Base-by-base conservation (phyloP, 306 rosid species). In the Clitoria ternatea region DNA sequence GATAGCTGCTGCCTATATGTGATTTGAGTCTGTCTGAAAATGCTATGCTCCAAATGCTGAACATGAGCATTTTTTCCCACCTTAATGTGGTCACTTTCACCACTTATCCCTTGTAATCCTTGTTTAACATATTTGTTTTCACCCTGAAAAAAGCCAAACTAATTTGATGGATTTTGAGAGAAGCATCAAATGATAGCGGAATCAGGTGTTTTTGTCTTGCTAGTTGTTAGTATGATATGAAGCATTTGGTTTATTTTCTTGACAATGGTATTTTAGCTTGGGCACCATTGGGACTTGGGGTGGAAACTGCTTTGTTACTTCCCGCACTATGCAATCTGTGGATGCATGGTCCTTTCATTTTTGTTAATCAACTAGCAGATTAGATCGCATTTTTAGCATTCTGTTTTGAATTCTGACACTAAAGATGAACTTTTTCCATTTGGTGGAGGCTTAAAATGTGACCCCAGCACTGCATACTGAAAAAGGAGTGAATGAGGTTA, bases 11-110 rank as follows among this genome's bases (percentile, higher is more conserved):
- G 74, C 64, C 61, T 37, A 45, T 24, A 39, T 67, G 76, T 73
- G 60, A 69, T 79, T 69, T 79, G 39, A 81, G 42, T 82, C 64
- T 54, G 11, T 63, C 56, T 14, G 63, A 35, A 52, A 69, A 52
- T 68, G 69, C 4, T n/a, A 29, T 53, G 66, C 52, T 72, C 47
- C 72, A 32, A 59, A 54, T 50, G 66, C 6, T 73, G 78, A 81
- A 80, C 89, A 73, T 74, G 61, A 74, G 56, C 77, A 59, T n/a
- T n/a, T n/a, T n/a, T n/a, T n/a, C n/a, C n/a, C n/a, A n/a, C n/a
- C n/a, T n/a, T n/a, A n/a, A n/a, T n/a, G n/a, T 76, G 73, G 23
- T 26, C 17, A 22, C 24, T 43, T 24, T 44, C 54, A 37, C 64
- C 13, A 42, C 19, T 56, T 57, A 17, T 56, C 9, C 35, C 7